Evolutionary conservation across 1,139 yeast genomes (phyloP).

Genomic region (Magnusiomyces paraingens): DNA sequence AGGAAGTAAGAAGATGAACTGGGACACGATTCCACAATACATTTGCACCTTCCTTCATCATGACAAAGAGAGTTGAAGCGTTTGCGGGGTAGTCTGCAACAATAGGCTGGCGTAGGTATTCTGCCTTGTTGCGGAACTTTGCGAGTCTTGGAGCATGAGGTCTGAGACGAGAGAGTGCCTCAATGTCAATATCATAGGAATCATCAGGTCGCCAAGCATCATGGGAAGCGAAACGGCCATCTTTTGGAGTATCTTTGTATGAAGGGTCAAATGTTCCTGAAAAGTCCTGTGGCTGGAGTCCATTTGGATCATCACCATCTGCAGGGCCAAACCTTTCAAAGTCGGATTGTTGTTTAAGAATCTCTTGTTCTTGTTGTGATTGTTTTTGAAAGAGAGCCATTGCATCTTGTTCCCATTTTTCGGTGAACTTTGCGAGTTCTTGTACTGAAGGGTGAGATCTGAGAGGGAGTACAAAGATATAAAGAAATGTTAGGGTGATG

Average conservation of each 20-base stretch:
- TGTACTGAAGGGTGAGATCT: no score
- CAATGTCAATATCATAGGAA: slow-evolving; percentile 4
- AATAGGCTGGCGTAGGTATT: slow-evolving; percentile 23
- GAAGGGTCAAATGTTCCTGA: no score
- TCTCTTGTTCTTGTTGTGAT: no score
- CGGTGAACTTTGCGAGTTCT: no score
- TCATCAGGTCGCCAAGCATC: slow-evolving; percentile 16
- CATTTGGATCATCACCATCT: no score
- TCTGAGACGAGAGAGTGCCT: neutral
- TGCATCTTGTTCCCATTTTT: no score
- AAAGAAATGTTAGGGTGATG: no score
- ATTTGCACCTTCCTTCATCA: slow-evolving; percentile 36
- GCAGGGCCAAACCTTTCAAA: no score
- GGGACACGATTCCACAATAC: slow-evolving; percentile 36
- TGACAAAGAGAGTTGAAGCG: slow-evolving; percentile 26
- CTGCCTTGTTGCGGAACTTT: slow-evolving; percentile 8
- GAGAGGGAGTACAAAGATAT: no score
- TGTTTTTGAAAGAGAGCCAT: no score
- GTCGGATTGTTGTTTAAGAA: no score
- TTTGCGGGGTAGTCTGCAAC: slow-evolving; percentile 26
- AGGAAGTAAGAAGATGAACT: slow-evolving; percentile 32
- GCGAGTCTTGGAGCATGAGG: slow-evolving; percentile 1
- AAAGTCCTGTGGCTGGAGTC: no score
- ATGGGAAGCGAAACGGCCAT: slow-evolving; percentile 4
- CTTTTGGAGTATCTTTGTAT: neutral